These are phyloP conservation scores for Didymella arachidicola DNA, from an alignment of 2,329 filamentous ascomycete genomes.

Conservation along the genomic window DNA sequence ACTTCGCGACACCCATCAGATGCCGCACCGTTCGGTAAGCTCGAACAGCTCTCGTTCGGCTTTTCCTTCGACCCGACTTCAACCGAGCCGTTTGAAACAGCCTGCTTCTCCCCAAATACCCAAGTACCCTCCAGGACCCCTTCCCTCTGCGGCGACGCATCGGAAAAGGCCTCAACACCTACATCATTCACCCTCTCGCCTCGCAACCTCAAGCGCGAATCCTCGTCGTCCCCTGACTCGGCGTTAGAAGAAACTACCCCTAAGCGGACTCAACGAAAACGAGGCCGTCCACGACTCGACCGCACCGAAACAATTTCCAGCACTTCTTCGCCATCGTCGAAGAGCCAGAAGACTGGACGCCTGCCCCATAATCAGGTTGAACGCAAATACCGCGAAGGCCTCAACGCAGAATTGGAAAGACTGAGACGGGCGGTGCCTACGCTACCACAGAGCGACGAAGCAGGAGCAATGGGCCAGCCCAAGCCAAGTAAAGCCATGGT, in stretches of 20 bases:
- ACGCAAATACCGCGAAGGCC: slow-evolving; percentile 39
- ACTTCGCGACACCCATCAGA: slow-evolving; percentile 29
- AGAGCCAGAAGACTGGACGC: slow-evolving; percentile 31
- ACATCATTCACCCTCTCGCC: slow-evolving; percentile 36
- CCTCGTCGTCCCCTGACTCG: slow-evolving; percentile 31
- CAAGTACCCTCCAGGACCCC: slow-evolving; percentile 39
- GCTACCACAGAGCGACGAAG: slow-evolving; percentile 41
- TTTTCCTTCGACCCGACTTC: slow-evolving; percentile 32
- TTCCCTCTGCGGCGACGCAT: slow-evolving; percentile 44
- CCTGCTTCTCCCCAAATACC: slow-evolving; percentile 29
- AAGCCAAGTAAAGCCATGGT: slow-evolving; percentile 48
- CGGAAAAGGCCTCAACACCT: slow-evolving; percentile 31
- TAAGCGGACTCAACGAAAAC: slow-evolving; percentile 41
- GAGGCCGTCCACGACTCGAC: slow-evolving; percentile 44
- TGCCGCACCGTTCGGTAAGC: slow-evolving; percentile 32
- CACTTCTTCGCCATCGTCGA: slow-evolving; percentile 25
- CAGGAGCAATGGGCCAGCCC: slow-evolving; percentile 35
- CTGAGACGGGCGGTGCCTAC: slow-evolving; percentile 40
- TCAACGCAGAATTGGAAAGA: slow-evolving; percentile 44
- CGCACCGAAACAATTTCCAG: slow-evolving; percentile 31
- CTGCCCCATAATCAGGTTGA: slow-evolving; percentile 49
- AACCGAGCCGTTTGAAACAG: slow-evolving; percentile 25
- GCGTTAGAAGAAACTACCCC: slow-evolving; percentile 32
- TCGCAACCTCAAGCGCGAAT: slow-evolving; percentile 42
- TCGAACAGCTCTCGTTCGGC: slow-evolving; percentile 27